These are phyloP conservation scores for Suillus subaureus DNA, from an alignment of 768 basidiomycete species.

Conservation along the genomic window DNA sequence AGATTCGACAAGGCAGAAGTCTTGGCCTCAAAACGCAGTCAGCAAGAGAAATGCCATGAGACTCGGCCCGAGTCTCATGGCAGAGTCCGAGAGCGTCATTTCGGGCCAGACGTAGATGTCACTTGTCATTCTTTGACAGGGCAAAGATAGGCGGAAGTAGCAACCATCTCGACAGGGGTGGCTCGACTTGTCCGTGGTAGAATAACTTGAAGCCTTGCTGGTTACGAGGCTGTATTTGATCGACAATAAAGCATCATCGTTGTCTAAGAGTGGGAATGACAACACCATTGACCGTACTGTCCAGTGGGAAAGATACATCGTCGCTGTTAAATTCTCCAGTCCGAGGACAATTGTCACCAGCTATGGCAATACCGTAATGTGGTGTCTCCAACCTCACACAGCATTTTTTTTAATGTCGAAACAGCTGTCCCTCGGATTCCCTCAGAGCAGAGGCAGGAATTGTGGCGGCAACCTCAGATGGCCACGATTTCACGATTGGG, in stretches of 20 bases:
- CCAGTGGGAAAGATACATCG: background rate
- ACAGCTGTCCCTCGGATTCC: background rate
- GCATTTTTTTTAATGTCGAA: background rate
- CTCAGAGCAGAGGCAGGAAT: background rate
- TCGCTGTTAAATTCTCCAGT: background rate
- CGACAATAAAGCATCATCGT: background rate
- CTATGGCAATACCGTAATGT: background rate
- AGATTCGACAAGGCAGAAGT: background rate
- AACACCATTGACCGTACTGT: background rate
- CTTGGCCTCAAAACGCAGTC: background rate
- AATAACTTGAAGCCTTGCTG: background rate
- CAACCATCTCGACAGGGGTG: background rate
- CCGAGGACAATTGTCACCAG: background rate
- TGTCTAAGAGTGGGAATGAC: background rate
- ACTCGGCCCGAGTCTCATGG: too few relatives aligned
- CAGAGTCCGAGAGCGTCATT: background rate
- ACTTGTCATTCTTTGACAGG: background rate
- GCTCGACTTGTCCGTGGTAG: background rate
- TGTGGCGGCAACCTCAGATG: background rate
- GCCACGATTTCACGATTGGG: background rate
- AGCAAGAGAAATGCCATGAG: background rate
- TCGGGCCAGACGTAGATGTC: background rate
- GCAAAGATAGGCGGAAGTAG: background rate
- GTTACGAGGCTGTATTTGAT: background rate
- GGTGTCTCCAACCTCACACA: background rate